These are phyloP conservation scores for Chiua virens DNA, from an alignment of 768 basidiomycete genomes.

Conservation along the genomic window DNA sequence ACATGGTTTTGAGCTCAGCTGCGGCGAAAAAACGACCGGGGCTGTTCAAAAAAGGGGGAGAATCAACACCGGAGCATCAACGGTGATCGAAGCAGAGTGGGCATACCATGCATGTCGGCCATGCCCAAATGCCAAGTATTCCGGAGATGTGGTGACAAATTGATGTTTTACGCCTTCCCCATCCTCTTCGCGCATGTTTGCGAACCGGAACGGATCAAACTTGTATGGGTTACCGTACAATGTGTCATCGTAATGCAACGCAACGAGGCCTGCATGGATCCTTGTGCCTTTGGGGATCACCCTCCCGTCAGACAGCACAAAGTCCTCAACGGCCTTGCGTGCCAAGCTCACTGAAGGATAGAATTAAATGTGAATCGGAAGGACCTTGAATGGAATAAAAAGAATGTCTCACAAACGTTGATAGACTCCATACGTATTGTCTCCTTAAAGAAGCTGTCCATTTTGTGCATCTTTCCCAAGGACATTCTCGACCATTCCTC, in stretches of 20 bases:
- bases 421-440: constrained; percentile 29
- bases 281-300: constrained; percentile 31
- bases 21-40: constrained; percentile 42
- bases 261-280: not conserved
- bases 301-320: constrained; percentile 38
- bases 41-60: no score
- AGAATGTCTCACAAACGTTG: not conserved
- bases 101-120: constrained; percentile 24
- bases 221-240: constrained; percentile 30
- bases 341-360: constrained; percentile 25
- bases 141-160: constrained; percentile 32
- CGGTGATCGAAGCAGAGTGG: not conserved
- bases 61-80: not conserved
- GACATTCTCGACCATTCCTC: no score
- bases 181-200: constrained; percentile 31
- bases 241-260: constrained; percentile 10
- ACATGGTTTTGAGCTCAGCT: constrained; percentile 17
- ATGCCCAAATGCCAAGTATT: constrained; percentile 37
- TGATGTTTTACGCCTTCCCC: constrained; percentile 35
- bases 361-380: no score
- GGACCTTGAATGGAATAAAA: no score
- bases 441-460: constrained; percentile 43
- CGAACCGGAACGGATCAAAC: constrained; percentile 52
- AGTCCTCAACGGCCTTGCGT: constrained; percentile 30
- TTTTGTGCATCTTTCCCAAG: constrained; percentile 29